A percentile compares a stretch with the other conserved stretches of the same genome.
These are phyloP conservation scores for Cryphonectria carpinicola DNA, from an alignment of 2,329 filamentous ascomycete species.

Conservation along the genomic window DNA sequence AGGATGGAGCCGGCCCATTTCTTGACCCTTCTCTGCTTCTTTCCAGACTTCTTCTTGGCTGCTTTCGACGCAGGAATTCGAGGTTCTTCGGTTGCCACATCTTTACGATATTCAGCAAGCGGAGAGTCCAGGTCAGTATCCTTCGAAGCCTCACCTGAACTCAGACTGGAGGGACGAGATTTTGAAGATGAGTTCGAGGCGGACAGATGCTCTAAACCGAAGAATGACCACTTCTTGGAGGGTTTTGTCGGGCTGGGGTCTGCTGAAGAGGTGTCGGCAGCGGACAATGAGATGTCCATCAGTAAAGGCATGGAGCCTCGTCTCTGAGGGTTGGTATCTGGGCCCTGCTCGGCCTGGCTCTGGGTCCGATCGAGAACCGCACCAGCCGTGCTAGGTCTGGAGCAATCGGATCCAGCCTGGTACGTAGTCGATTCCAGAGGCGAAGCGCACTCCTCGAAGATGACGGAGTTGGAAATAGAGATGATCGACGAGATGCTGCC, in stretches of 20 bases:
- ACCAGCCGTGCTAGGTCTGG: conserved; percentile 70
- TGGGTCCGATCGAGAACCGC: conserved; percentile 64
- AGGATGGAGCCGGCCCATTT: conserved; percentile 72
- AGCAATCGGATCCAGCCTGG: conserved; percentile 49
- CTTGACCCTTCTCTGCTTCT: conserved; percentile 72
- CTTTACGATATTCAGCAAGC: conserved; percentile 43
- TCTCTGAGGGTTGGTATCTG: conserved; percentile 48
- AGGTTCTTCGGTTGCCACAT: conserved; percentile 34
- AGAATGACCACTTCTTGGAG: conserved; percentile 65
- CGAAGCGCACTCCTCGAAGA: conserved; percentile 41
- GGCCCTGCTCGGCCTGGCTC: conserved; percentile 40
- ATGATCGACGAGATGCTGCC: conserved; percentile 81
- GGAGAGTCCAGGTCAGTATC: conserved; percentile 32
- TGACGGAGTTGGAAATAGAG: conserved; percentile 56
- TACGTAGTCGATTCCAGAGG: conserved; percentile 45
- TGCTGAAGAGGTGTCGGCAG: conserved; percentile 39
- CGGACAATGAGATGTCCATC: conserved; percentile 44
- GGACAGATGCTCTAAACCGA: conserved; percentile 61
- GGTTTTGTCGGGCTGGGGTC: conserved; percentile 55
- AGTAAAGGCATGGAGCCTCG: conserved; percentile 65
- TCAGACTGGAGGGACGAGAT: conserved; percentile 51
- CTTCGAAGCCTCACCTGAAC: conserved; percentile 46
- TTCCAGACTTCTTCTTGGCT: conserved; percentile 39
- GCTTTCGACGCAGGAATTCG: conserved; percentile 34
- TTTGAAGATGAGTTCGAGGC: conserved; percentile 51